These are phyloP conservation scores for Alternaria viburni DNA, from an alignment of 2,329 filamentous ascomycete species.

Conservation along the genomic window DNA sequence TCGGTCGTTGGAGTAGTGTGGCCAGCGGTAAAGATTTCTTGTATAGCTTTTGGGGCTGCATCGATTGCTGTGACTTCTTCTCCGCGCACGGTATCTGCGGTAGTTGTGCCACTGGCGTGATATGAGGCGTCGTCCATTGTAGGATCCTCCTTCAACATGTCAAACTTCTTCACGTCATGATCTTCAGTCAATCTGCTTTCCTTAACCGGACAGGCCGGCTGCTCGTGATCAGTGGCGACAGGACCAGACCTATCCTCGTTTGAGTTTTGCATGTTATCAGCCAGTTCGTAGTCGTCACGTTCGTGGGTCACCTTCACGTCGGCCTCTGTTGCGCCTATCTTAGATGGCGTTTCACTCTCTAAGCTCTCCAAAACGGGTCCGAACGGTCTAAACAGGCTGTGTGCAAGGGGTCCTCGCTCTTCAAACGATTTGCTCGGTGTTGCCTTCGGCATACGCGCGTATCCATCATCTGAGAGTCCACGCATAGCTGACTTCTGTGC, in stretches of 20 bases:
- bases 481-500: slow-evolving; percentile 36
- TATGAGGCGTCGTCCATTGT: not conserved
- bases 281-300: slow-evolving; percentile 25
- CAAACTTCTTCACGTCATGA: slow-evolving; percentile 3
- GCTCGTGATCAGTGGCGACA: slow-evolving; percentile 32
- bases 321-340: slow-evolving; percentile 7
- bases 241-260: slow-evolving; percentile 39
- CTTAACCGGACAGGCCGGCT: slow-evolving; percentile 8
- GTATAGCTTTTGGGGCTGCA: not conserved
- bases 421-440: slow-evolving; percentile 20
- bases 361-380: slow-evolving; percentile 33
- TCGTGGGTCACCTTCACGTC: slow-evolving; percentile 17
- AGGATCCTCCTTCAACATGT: slow-evolving; percentile 24
- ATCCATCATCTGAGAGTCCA: slow-evolving; percentile 40
- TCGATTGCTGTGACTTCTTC: not conserved
- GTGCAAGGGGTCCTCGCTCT: slow-evolving; percentile 29
- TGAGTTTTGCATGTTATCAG: slow-evolving; percentile 31
- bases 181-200: not conserved
- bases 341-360: slow-evolving; percentile 20
- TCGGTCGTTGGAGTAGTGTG: not conserved
- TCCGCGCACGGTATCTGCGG: not conserved
- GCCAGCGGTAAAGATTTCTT: not conserved
- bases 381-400: slow-evolving; percentile 44
- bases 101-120: not conserved
- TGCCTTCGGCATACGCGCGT: slow-evolving; percentile 22